Conservation (phyloP, 768 basidiomycete genomes). For the Amanita molliuscula region DNA sequence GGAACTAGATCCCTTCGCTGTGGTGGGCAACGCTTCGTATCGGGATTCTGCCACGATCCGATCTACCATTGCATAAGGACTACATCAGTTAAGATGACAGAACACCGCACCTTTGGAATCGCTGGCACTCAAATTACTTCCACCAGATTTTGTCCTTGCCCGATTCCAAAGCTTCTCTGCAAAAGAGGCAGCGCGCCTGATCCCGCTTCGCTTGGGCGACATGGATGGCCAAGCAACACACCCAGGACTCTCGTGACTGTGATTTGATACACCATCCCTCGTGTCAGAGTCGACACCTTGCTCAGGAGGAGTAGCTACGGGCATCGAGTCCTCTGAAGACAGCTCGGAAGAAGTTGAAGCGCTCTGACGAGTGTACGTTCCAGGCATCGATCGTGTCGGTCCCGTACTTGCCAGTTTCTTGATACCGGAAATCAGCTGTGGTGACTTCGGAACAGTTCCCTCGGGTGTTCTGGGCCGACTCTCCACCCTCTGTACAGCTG, state of each 20-base stretch:
- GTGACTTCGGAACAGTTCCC: background rate
- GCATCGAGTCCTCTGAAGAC: conserved; percentile 59
- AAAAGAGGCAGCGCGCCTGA: conserved; percentile 46
- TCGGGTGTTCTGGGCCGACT: background rate
- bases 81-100: background rate
- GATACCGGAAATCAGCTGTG: background rate
- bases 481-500: background rate
- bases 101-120: conserved; percentile 30
- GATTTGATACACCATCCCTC: conserved; percentile 11
- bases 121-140: conserved; percentile 29
- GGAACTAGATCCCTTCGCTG: background rate
- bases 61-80: background rate
- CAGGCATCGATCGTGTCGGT: conserved; percentile 16
- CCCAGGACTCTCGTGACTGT: conserved; percentile 18
- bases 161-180: conserved; percentile 51
- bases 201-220: conserved; percentile 40
- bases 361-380: conserved; percentile 43
- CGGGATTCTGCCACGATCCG: conserved; percentile 1
- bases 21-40: background rate
- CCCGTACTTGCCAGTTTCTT: conserved; percentile 1
- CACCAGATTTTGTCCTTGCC: conserved; percentile 41
- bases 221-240: conserved; percentile 33
- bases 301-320: conserved; percentile 50
- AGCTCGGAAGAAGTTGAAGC: conserved; percentile 48
- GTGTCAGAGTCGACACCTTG: conserved; percentile 21